These are phyloP conservation scores for Phytophthora citricola DNA, from an alignment of 352 stramenopile species.

Conservation along the genomic window DNA sequence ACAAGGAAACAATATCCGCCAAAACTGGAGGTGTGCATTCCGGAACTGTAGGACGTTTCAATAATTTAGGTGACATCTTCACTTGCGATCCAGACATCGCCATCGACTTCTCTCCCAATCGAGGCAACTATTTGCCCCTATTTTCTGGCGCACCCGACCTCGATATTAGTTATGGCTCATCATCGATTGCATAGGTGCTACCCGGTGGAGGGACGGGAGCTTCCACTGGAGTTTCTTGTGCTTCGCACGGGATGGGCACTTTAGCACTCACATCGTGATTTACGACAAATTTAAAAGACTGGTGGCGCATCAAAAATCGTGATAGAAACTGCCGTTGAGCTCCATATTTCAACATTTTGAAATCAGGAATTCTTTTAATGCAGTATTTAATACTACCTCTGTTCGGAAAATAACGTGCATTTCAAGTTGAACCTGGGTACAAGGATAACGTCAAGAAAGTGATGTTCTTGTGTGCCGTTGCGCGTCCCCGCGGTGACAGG, in stretches of 20 bases:
- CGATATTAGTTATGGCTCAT: too few relatives aligned
- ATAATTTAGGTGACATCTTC: not conserved
- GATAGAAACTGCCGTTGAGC: not conserved
- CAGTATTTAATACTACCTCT: not conserved
- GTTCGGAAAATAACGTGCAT: too few relatives aligned
- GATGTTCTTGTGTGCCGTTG: not conserved
- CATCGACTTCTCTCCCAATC: too few relatives aligned
- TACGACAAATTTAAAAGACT: not conserved
- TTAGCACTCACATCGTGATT: not conserved
- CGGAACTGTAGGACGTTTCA: not conserved
- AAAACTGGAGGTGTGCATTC: not conserved
- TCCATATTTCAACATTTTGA: not conserved
- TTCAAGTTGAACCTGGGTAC: too few relatives aligned
- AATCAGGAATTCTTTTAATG: not conserved
- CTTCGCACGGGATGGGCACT: not conserved
- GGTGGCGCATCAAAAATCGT: not conserved
- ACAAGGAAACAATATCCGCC: not conserved
- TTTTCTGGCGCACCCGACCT: too few relatives aligned
- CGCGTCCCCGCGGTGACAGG: slow-evolving; percentile 1
- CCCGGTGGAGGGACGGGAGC: not conserved
- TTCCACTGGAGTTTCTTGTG: not conserved
- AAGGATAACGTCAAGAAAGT: not conserved
- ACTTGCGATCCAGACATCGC: not conserved
- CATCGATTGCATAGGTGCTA: too few relatives aligned
- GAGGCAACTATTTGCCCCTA: too few relatives aligned